These are phyloP conservation scores for Euphorbia tirucalli DNA, from an alignment of 345 rosid species.

Conservation along the genomic window DNA sequence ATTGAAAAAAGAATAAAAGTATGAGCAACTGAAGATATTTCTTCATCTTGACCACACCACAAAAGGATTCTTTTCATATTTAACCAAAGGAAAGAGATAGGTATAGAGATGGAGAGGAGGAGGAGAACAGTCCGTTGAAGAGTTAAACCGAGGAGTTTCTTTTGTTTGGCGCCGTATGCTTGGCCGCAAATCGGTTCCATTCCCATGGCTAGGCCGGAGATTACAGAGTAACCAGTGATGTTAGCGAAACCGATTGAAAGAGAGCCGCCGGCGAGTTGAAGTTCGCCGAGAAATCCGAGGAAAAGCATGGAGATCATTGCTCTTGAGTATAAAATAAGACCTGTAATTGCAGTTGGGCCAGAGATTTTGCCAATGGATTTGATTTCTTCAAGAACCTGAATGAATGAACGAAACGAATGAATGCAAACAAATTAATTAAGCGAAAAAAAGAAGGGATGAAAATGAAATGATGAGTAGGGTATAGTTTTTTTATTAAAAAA, in stretches of 20 bases:
- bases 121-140: constrained; percentile 93
- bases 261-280: constrained; percentile 94
- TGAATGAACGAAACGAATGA: constrained; percentile 23
- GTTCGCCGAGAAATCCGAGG: constrained; percentile 94
- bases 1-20: constrained; percentile 71
- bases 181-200: constrained; percentile 99
- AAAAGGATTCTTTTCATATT: constrained; percentile 68
- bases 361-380: constrained; percentile 89
- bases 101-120: constrained; percentile 75
- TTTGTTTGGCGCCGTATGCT: constrained; percentile 92
- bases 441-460: constrained; percentile 1
- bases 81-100: constrained; percentile 82
- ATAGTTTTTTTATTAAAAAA: too few relatives aligned
- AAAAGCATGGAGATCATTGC: constrained; percentile 98
- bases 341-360: constrained; percentile 77
- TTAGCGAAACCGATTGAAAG: constrained; percentile 93
- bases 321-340: constrained; percentile 82
- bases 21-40: constrained; percentile 69
- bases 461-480: constrained; percentile 15
- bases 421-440: constrained; percentile 10
- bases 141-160: constrained; percentile 84
- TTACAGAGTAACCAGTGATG: constrained; percentile 94
- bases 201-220: constrained; percentile 99
- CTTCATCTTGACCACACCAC: constrained; percentile 81
- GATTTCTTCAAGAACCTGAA: constrained; percentile 74